Evolutionary conservation across 176 grass and related monocot genomes (phyloP), one percentile per base, ranked within the genome.

Genomic region (Hyparrhenia diplandra): DNA sequence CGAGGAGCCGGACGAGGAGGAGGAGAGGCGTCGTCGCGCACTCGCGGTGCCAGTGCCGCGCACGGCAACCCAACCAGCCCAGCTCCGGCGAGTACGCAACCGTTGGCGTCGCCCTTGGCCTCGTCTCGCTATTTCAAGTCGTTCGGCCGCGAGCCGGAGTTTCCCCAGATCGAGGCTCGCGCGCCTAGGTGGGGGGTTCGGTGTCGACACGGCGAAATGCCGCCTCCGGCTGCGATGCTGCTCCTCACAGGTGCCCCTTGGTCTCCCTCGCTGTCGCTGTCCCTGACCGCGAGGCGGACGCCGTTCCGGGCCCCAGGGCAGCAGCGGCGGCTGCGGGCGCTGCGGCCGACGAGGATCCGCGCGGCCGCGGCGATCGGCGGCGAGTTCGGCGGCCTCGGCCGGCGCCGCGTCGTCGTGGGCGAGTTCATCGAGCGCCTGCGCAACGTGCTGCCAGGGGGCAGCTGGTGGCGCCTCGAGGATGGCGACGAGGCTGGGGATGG

Each of bases 391-490:
- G 69, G 77, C 23, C 49, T 74, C 49, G 63, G 71, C 64, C 81
- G 71, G 70, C 83, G 79, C 46, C 80, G 79, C 85, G 64, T 63
- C 13, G 71, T 76, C 14, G 78, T 84, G 13, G 88, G 74, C 25
- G 80, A 88, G 75, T 83, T 98, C 73, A 80, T 91, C 46, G 86
- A 74, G 43, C 83, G 84, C 13, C 57, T 94, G 67, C 67, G 80
- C 41, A 89, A 89, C 84, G 82, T 98, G 29, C 72, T 94, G 3
- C 92, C 95, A 13, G 95, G 95, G 3, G 95, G 95, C 10, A 91
- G 76, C 39, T 98, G 95, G 95, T 94, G 95, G 95, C 89, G 93
- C 47, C 87, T 98, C 14, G 95, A 94, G 74, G 75, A 89, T n/a
- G 84, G 82, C 37, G 92, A 87, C 3, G 80, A 74, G 37, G 73